Base-by-base conservation (phyloP, 2,329 filamentous ascomycete genomes). In the Neonectria punicea region DNA sequence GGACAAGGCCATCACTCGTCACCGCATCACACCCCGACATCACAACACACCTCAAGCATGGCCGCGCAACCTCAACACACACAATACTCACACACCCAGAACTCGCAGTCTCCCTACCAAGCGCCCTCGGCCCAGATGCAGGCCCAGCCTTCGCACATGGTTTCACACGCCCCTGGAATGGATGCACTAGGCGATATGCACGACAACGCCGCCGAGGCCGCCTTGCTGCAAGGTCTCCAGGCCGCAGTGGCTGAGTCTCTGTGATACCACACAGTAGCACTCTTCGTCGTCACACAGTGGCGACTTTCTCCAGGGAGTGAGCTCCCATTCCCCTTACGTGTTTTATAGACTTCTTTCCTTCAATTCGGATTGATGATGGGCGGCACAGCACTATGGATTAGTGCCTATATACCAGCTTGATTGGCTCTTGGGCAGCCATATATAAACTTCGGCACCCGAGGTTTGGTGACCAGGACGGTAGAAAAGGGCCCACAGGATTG, bases 201-300 rank as follows among this genome's bases (percentile, higher is more conserved):
- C 57, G 77, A 79, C 58, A 77, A 79, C 41, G 77, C 73, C 22
- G 76, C 76, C 14, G 78, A 80, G 58, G 77, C 73, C 20, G 77
- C 77, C 22, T 67, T 80, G 16, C 59, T 80, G 7, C 76, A 80
- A 60, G 76, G 77, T 5, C 73, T 80, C 1, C 78, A 80, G 56
- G 77, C 76, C 9, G 78, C 74, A 8, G 75, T 80, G 44, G 77
- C 78, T 56, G 73, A 74, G 50, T 69, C 68, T 5, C 22, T 71
- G 53, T 74, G 57, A 67, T 58, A 11, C 43, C 55, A 44, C 20
- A 44, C 10, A 25, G 30, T 6, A n/a, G n/a, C 13, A 20, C 36
- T 32, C 43, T 34, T 53, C 25, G 54, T 51, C 36, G 50, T 34
- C 14, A 28, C 46, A 25, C 41, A 18, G n/a, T 7, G 20, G 16